Evolutionary conservation across 371 early-diverging fungal species (phyloP).

Genomic region (Lichtheimia corymbifera): DNA sequence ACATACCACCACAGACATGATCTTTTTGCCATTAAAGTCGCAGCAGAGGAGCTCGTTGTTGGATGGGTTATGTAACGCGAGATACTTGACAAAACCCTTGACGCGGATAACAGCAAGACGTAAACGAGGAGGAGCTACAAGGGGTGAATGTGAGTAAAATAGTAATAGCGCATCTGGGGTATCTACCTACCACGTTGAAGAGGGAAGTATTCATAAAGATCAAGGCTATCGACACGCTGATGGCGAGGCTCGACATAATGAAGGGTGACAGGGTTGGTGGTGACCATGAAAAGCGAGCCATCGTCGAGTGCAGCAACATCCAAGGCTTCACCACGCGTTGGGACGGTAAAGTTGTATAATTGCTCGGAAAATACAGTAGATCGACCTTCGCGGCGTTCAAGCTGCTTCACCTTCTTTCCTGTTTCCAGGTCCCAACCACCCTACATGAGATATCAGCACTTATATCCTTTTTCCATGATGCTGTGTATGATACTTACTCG

Average conservation of each 20-base stretch:
- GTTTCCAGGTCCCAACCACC: conserved; percentile 68
- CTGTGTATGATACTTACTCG: conserved; percentile 24
- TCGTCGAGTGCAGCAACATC: conserved; percentile 63
- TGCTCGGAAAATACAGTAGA: conserved; percentile 70
- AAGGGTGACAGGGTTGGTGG: conserved; percentile 74
- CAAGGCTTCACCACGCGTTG: conserved; percentile 71
- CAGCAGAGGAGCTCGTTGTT: conserved; percentile 68
- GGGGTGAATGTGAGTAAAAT: background rate
- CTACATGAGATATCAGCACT: background rate
- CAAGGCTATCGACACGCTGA: conserved; percentile 57
- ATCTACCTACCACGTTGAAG: conserved; percentile 45
- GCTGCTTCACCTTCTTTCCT: conserved; percentile 53
- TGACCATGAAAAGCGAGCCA: conserved; percentile 60
- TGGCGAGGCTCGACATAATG: conserved; percentile 63
- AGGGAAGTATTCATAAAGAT: conserved; percentile 82
- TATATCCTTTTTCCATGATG: background rate
- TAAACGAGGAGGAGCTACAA: conserved; percentile 59
- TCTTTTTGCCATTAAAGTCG: conserved; percentile 58
- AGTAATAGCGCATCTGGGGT: background rate
- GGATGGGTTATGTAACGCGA: conserved; percentile 70
- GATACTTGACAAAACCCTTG: conserved; percentile 39
- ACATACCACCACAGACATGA: conserved; percentile 54
- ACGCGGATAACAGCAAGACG: conserved; percentile 54
- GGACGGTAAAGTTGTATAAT: conserved; percentile 69
- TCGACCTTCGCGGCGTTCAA: conserved; percentile 73